These are phyloP conservation scores for Melaleuca quinquenervia DNA, from an alignment of 345 rosid genomes.

Conservation along the genomic window DNA sequence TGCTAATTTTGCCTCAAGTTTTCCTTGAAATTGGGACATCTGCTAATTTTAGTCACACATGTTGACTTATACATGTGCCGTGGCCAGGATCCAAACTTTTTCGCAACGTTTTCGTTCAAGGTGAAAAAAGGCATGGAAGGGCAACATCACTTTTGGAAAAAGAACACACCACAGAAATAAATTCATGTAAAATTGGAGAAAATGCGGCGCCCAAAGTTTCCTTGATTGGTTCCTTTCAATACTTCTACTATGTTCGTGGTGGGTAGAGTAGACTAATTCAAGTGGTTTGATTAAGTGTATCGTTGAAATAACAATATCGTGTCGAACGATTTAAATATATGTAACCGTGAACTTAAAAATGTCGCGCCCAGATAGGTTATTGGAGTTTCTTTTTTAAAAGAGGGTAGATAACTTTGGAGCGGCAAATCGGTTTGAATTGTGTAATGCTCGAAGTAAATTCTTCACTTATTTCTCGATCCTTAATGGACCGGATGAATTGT, in stretches of 20 bases:
- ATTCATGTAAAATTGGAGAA: not conserved
- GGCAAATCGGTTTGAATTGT: not conserved
- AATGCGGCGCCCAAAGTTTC: too few relatives aligned
- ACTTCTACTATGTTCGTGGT: accelerated
- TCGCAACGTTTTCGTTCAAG: not conserved
- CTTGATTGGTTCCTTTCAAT: too few relatives aligned
- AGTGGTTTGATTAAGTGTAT: not conserved
- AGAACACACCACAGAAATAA: not conserved
- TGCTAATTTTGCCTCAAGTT: not conserved
- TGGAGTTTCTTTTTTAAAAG: accelerated
- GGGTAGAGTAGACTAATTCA: not conserved
- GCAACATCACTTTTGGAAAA: accelerated
- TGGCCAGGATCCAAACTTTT: not conserved
- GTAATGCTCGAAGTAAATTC: not conserved
- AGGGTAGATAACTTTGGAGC: not conserved
- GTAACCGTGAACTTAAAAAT: too few relatives aligned
- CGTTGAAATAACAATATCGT: not conserved
- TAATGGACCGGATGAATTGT: not conserved
- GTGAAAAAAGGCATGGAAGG: not conserved
- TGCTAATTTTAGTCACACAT: not conserved
- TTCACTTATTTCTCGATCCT: accelerated
- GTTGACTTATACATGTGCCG: not conserved
- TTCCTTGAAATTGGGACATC: not conserved
- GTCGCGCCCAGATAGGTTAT: too few relatives aligned
- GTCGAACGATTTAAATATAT: not conserved